Percentiles rank a stretch among this genome's conserved stretches.
Conservation (phyloP, 192 early-diverging fungal genomes). For the Linnemannia exigua region DNA sequence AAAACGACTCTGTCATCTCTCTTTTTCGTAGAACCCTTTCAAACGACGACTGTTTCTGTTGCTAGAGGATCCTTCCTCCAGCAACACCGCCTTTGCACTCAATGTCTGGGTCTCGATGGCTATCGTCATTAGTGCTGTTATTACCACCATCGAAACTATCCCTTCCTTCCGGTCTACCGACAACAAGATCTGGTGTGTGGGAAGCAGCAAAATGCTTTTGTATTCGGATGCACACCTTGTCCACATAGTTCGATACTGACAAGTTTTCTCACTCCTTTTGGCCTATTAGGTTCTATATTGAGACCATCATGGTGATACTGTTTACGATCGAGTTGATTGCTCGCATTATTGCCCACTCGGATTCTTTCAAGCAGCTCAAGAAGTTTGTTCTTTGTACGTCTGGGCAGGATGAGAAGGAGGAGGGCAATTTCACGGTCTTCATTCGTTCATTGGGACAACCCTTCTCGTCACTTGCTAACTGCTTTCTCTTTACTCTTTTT, state of each 20-base stretch:
- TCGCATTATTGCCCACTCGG: conserved; percentile 77
- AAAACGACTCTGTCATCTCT: background rate
- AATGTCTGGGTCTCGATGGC: conserved; percentile 80
- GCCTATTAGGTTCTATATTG: conserved; percentile 68
- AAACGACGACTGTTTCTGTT: conserved; percentile 74
- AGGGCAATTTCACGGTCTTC: background rate
- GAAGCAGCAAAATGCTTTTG: background rate
- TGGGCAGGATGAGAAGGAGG: background rate
- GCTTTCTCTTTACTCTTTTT: background rate
- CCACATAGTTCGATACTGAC: background rate
- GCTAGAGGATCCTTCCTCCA: conserved; percentile 81
- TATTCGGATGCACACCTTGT: background rate
- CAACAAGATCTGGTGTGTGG: conserved; percentile 60
- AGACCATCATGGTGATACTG: conserved; percentile 74
- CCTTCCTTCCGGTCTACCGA: conserved; percentile 71
- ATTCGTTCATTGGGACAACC: background rate
- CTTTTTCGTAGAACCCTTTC: conserved; percentile 19
- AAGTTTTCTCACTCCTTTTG: background rate
- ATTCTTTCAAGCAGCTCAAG: conserved; percentile 71
- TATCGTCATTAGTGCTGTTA: conserved; percentile 77
- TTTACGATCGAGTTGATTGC: conserved; percentile 81
- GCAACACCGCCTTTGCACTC: conserved; percentile 72
- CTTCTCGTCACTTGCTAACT: background rate
- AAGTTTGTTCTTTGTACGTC: conserved; percentile 59
- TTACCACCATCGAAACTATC: conserved; percentile 85